Evolutionary conservation across 2,329 filamentous ascomycete species (phyloP).

Genomic region (Cercospora janseana): DNA sequence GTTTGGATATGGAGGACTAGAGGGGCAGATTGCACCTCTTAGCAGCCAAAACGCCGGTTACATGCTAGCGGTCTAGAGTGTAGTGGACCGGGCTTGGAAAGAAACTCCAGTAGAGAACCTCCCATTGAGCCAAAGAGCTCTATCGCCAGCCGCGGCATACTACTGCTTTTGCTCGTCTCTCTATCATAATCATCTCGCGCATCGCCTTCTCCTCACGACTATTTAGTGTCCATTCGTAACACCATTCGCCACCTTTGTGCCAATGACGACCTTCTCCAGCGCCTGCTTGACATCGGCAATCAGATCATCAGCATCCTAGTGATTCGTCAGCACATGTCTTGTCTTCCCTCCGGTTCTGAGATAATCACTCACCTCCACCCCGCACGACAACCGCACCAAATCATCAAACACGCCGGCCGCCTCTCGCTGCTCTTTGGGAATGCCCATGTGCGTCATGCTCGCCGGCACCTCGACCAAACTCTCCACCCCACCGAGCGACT

Average conservation of each 20-base stretch:
- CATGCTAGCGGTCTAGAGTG: not conserved
- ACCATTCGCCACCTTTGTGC: conserved; percentile 48
- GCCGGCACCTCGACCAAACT: conserved; percentile 86
- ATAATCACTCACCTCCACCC: conserved; percentile 60
- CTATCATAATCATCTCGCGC: no score
- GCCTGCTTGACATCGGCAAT: conserved; percentile 79
- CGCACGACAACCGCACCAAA: conserved; percentile 87
- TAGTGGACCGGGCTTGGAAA: not conserved
- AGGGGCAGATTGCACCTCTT: conserved; percentile 14
- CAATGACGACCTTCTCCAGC: conserved; percentile 69
- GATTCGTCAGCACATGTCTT: no score
- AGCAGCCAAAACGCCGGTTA: not conserved
- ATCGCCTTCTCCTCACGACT: not conserved
- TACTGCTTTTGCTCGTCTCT: conserved; percentile 10
- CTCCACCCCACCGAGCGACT: conserved; percentile 90
- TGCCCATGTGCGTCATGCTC: conserved; percentile 96
- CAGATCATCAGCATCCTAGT: conserved; percentile 72
- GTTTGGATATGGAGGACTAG: conserved; percentile 35
- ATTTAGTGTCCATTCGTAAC: conserved; percentile 20
- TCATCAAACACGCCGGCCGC: conserved; percentile 93
- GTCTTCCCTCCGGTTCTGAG: no score
- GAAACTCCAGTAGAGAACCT: not conserved
- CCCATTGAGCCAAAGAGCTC: not conserved
- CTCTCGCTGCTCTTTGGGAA: conserved; percentile 85
- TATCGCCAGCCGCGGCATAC: not conserved